Percentiles rank a stretch among this genome's conserved stretches.
Evolutionary conservation across 257 asterid species (phyloP).

Genomic region (Nicotiana noctiflora): DNA sequence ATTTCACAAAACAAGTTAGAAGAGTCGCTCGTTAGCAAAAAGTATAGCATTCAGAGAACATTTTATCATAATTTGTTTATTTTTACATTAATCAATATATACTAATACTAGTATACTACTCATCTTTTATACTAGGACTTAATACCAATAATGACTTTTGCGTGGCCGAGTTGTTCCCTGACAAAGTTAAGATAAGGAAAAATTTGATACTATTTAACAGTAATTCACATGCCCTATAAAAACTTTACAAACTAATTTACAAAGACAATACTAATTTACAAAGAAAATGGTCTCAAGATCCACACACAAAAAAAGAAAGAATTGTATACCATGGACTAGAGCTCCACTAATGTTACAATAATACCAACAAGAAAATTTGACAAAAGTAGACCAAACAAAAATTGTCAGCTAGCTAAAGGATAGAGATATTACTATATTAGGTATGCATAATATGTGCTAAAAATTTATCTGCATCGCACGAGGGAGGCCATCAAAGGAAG

Average conservation of each 20-base stretch:
- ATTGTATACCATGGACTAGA: not conserved
- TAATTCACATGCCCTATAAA: not conserved
- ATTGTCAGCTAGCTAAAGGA: not conserved
- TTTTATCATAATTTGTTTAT: not conserved
- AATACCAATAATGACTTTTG: not conserved
- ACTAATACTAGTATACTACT: not conserved
- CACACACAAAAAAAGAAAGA: too few relatives aligned
- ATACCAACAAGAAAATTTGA: not conserved
- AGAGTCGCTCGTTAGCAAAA: not conserved
- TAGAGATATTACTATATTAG: not conserved
- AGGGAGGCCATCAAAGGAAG: too few relatives aligned
- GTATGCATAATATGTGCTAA: not conserved
- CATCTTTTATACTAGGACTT: not conserved
- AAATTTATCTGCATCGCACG: too few relatives aligned
- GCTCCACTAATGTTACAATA: slow-evolving; percentile 1
- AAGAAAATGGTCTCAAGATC: not conserved
- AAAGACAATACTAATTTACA: not conserved
- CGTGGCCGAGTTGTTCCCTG: not conserved
- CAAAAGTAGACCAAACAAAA: not conserved
- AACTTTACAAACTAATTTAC: not conserved
- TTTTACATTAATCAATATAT: not conserved
- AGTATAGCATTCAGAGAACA: not conserved
- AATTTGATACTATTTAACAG: not conserved
- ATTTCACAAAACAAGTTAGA: too few relatives aligned
- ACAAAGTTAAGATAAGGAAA: not conserved